These are phyloP conservation scores for Scedosporium aurantiacum DNA, from an alignment of 2,329 filamentous ascomycete genomes.

Conservation along the genomic window DNA sequence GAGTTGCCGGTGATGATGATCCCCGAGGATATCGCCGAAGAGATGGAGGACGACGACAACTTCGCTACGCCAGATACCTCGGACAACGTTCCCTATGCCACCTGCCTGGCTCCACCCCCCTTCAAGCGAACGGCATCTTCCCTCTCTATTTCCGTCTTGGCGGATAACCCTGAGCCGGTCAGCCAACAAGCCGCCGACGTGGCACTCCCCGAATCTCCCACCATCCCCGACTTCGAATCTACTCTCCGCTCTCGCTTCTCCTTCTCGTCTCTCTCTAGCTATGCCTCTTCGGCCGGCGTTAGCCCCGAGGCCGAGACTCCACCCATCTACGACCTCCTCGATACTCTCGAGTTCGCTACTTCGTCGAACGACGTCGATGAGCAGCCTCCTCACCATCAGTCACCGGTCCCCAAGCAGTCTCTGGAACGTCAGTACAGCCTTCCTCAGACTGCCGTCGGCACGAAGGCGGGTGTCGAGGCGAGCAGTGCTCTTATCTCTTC, in stretches of 20 bases:
- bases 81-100: constrained; percentile 33
- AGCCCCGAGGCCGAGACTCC: constrained; percentile 30
- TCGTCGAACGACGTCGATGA: constrained; percentile 25
- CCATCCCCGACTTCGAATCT: constrained; percentile 6
- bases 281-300: constrained; percentile 25
- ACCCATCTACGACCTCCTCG: constrained; percentile 36
- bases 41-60: constrained; percentile 50
- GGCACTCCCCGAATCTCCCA: not conserved
- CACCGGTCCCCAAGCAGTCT: not conserved
- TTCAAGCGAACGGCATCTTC: constrained; percentile 27
- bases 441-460: constrained; percentile 21
- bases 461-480: constrained; percentile 10
- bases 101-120: constrained; percentile 42
- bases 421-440: constrained; percentile 31
- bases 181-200: not conserved
- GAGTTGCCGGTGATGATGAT: constrained; percentile 14
- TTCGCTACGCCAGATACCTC: constrained; percentile 43
- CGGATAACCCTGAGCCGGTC: not conserved
- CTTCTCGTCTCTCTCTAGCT: constrained; percentile 19
- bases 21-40: constrained; percentile 29
- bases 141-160: constrained; percentile 9
- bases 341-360: constrained; percentile 24
- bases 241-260: constrained; percentile 17
- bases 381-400: constrained; percentile 17
- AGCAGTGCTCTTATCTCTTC: constrained; percentile 15